Evolutionary conservation across 495 filamentous ascomycete genomes (phyloP).

Genomic region (Lichina pygmaea): DNA sequence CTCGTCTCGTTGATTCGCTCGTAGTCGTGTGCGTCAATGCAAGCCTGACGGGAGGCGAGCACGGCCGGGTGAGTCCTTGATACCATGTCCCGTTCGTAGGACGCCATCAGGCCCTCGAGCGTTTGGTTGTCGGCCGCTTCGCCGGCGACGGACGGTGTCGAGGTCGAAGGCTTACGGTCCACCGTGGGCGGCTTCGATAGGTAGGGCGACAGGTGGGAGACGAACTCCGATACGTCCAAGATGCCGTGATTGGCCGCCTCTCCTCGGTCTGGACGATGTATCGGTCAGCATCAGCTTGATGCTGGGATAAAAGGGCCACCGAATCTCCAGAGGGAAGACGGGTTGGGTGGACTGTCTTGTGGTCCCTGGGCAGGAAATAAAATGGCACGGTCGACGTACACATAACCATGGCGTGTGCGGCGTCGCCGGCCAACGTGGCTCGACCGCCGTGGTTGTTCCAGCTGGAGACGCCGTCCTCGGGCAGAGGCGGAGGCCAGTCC

Average conservation of each 20-base stretch:
- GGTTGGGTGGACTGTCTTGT: too few relatives aligned
- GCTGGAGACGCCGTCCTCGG: background rate
- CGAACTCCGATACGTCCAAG: constrained; percentile 20
- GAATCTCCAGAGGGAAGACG: too few relatives aligned
- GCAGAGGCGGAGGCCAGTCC: constrained; percentile 22
- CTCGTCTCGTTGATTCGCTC: background rate
- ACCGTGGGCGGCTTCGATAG: constrained; percentile 9
- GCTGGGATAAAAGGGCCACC: too few relatives aligned
- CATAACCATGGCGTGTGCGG: constrained; percentile 7
- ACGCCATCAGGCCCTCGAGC: constrained; percentile 12
- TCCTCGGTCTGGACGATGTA: constrained; percentile 14
- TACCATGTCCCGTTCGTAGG: constrained; percentile 25
- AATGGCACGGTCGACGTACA: background rate
- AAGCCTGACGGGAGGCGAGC: constrained; percentile 27
- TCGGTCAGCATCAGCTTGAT: background rate
- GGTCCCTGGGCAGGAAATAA: background rate
- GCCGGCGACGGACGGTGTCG: too few relatives aligned
- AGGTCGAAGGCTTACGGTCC: background rate
- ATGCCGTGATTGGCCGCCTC: constrained; percentile 35
- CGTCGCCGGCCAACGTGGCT: constrained; percentile 5
- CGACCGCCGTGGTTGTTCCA: constrained; percentile 11
- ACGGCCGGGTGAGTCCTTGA: constrained; percentile 22
- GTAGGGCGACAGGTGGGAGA: constrained; percentile 5
- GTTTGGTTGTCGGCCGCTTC: constrained; percentile 1
- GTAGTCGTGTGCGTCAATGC: constrained; percentile 33